A percentile compares a stretch with the other conserved stretches of the same genome.
Evolutionary conservation across 2,329 filamentous ascomycete genomes (phyloP).

Genomic region (Escovopsis weberi): DNA sequence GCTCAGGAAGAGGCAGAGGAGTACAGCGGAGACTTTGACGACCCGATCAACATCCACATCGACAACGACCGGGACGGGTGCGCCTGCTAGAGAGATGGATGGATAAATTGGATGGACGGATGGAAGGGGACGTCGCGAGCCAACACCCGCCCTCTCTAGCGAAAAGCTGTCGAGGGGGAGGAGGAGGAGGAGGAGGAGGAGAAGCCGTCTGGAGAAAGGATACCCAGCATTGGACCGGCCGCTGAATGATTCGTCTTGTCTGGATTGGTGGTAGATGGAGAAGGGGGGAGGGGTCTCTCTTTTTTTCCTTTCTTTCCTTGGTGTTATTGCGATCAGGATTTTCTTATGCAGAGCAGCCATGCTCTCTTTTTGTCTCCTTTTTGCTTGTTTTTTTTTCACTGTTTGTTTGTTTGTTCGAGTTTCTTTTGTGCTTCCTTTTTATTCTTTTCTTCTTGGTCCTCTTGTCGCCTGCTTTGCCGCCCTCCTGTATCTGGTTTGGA

Average conservation of each 20-base stretch:
- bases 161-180: too few species aligned
- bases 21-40: slow-evolving; percentile 92
- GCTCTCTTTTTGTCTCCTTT: neutral
- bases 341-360: too few species aligned
- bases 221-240: slow-evolving; percentile 5
- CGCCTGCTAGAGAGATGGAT: slow-evolving; percentile 51
- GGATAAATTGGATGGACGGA: slow-evolving; percentile 1
- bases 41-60: slow-evolving; percentile 96
- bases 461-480: too few species aligned
- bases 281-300: neutral
- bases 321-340: too few species aligned
- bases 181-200: too few species aligned
- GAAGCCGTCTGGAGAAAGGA: slow-evolving; percentile 3
- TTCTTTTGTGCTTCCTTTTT: too few species aligned
- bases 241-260: slow-evolving; percentile 2
- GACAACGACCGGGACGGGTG: slow-evolving; percentile 89
- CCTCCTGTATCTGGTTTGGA: too few species aligned
- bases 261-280: slow-evolving; percentile 1
- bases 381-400: neutral
- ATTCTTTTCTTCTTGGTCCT: too few species aligned
- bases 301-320: neutral
- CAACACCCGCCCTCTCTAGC: too few species aligned
- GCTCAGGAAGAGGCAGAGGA: slow-evolving; percentile 96
- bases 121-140: neutral
- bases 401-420: too few species aligned